These are phyloP conservation scores for Clathrospora elynae DNA, from an alignment of 2,329 filamentous ascomycete species.

Conservation along the genomic window DNA sequence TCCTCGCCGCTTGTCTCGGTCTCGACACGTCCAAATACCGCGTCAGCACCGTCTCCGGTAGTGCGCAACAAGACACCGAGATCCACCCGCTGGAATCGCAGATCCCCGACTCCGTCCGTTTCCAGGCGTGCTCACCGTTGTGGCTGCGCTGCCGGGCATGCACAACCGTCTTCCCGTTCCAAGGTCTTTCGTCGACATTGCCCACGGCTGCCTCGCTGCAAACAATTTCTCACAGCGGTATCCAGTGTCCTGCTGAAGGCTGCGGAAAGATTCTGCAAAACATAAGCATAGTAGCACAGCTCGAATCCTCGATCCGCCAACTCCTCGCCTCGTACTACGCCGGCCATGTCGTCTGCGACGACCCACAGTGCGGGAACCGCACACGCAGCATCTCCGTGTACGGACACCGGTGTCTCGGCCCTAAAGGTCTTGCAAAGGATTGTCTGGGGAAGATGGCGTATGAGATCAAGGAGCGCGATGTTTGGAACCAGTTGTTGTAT, in stretches of 20 bases:
- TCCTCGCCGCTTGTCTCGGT: constrained; percentile 90
- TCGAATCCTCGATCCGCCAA: constrained; percentile 80
- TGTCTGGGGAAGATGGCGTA: constrained; percentile 88
- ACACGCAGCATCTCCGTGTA: constrained; percentile 94
- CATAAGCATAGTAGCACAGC: constrained; percentile 79
- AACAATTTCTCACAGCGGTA: constrained; percentile 69
- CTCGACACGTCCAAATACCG: constrained; percentile 89
- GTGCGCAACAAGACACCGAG: constrained; percentile 49
- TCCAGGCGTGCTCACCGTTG: constrained; percentile 78
- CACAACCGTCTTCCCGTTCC: constrained; percentile 72
- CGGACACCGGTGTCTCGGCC: constrained; percentile 85
- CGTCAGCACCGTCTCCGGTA: constrained; percentile 64
- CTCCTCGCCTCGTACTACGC: constrained; percentile 88
- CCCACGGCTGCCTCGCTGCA: constrained; percentile 22
- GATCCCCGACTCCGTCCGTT: constrained; percentile 88
- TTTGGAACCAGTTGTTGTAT: constrained; percentile 95
- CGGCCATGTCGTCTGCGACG: constrained; percentile 88
- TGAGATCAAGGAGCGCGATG: constrained; percentile 82
- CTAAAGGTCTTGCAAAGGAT: constrained; percentile 79
- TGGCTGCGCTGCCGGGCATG: constrained; percentile 81
- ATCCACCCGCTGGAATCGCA: constrained; percentile 93
- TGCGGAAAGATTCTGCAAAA: constrained; percentile 71
- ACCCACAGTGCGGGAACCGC: constrained; percentile 80
- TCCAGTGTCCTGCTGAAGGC: constrained; percentile 68
- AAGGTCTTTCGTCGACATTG: constrained; percentile 64